Evolutionary conservation across 176 grass and related monocot genomes (phyloP), one percentile per base, ranked within the genome.

Genomic region (Lolium multiflorum): DNA sequence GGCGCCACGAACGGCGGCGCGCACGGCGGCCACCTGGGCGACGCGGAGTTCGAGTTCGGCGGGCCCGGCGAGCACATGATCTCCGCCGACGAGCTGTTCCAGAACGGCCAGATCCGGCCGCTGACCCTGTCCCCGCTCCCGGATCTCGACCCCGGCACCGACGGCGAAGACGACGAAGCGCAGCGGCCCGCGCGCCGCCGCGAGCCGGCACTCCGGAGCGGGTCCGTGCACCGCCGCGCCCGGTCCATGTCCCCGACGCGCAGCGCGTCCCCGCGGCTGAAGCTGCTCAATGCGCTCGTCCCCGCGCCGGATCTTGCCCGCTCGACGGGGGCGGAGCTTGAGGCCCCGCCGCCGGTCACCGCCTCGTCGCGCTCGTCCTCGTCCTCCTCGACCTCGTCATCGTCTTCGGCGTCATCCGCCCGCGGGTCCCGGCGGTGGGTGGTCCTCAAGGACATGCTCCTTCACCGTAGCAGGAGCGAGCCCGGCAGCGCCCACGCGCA

Each of bases 381-480:
- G 9, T 87, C 92, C 0, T 91, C 92, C 17, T 90, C 91, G 57
- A 69, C 86, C 15, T 97, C 93, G 0, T 79, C 89, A 1, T 91
- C 90, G 0, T 76, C 89, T 1, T 56, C 94, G 1, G 86, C 94
- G 0, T 81, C 89, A 41, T 89, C 91, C 6, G 49, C 57, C 41
- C 92, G 93, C 68, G 88, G 86, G 77, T 95, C 91, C 44, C 82
- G 93, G 58, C 88, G 91, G 1, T 98, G 96, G 96, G 88, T 98
- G 75, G 92, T 98, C 18, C 83, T 98, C 59, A 98, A 95, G 79
- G 96, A 96, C 76, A 89, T 96, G 67, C 90, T 98, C 69, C 90
- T 98, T 84, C 91, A 98, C 88, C 91, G 96, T 37, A 98, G 96
- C 92, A 99, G 89, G 85, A 97, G 97, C 82, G 97, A 99, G 83